Base-by-base conservation (phyloP, 202 grass and related monocot species). In the Zoysia matrella region DNA sequence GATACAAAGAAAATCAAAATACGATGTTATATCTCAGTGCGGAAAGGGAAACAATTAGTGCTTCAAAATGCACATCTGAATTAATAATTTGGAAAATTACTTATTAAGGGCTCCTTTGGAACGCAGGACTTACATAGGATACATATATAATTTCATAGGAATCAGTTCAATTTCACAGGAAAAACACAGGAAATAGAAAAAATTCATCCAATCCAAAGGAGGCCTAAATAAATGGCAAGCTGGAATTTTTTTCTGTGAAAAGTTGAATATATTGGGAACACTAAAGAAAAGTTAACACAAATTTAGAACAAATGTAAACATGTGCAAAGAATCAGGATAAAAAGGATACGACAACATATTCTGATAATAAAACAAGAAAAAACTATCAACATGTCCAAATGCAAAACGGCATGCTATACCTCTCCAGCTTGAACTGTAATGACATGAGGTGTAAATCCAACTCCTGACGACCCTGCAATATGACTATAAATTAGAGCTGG, bases 381-480 rank as follows among this genome's bases (percentile, higher is more conserved):
- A 55, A 15, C 7, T 47, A 55, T 47, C 8, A 39, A 83, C 44
- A 48, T 57, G 22, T 60, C 47, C 0, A 83, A 69, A 44, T 74
- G 30, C 39, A 71, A 52, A 51, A 68, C 69, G 30, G 13, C 0
- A 43, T 42, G 3, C 16, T 75, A 56, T 98, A 98, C 95, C 95
- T 98, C 95, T 85, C 95, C 95, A 76, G 95, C 77, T 81, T 95
- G 92, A 66, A 99, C 89, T 60, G 92, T 90, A 73, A 99, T 89
- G 64, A 95, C 93, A 92, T 99, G 96, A 72, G 96, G 96, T 62
- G 92, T 95, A 87, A 98, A 98, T 86, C 96, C 96, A 73, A 85
- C 86, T 85, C 89, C 91, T 58, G 83, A 54, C 45, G 87, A 90
- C 80, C 93, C 96, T 98, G 87, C 64, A 85, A 83, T 66, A 86